phyloP scores from a whole-genome alignment of 2,329 filamentous ascomycete species.

The Nothophoma quercina region DNA sequence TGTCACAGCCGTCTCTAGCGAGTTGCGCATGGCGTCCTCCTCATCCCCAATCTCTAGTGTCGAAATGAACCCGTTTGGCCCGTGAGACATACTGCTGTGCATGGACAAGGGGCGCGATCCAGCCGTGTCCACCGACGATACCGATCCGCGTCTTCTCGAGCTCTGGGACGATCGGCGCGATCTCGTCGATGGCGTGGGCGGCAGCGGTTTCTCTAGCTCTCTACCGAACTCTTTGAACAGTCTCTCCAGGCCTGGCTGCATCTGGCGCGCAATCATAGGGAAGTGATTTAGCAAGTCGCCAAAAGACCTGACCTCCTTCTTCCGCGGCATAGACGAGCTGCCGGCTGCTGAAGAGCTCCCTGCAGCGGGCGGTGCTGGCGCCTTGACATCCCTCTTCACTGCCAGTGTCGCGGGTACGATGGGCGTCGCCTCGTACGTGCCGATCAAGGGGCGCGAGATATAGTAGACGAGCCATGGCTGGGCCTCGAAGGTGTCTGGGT shows the following conservation, averaged over 20 bases:
- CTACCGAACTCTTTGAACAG: slow-evolving; percentile 88
- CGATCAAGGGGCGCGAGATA: slow-evolving; percentile 87
- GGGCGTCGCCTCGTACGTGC: slow-evolving; percentile 78
- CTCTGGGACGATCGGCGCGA: slow-evolving; percentile 42
- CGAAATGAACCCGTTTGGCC: slow-evolving; percentile 48
- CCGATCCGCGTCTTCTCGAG: slow-evolving; percentile 44
- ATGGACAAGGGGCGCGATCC: slow-evolving; percentile 38
- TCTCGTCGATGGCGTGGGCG: slow-evolving; percentile 68
- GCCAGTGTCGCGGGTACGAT: slow-evolving; percentile 67
- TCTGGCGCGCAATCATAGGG: slow-evolving; percentile 93
- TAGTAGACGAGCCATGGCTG: slow-evolving; percentile 97
- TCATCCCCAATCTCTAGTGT: slow-evolving; percentile 79
- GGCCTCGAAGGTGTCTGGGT: slow-evolving; percentile 85
- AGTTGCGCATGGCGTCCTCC: slow-evolving; percentile 86
- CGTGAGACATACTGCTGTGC: slow-evolving; percentile 47
- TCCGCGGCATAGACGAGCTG: slow-evolving; percentile 63
- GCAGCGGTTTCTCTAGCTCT: slow-evolving; percentile 84
- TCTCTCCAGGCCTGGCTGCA: slow-evolving; percentile 89
- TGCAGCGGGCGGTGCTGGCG: slow-evolving; percentile 9
- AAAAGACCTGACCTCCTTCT: slow-evolving; percentile 92
- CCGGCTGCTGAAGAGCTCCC: slow-evolving; percentile 32
- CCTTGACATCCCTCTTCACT: slow-evolving; percentile 27
- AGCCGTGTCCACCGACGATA: slow-evolving; percentile 47
- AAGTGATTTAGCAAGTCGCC: slow-evolving; percentile 89
- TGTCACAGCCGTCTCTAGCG: slow-evolving; percentile 90